Percentiles rank a stretch among this genome's conserved stretches.
These are phyloP conservation scores for Alternaria consortialis DNA, from an alignment of 2,329 filamentous ascomycete genomes.

Conservation along the genomic window DNA sequence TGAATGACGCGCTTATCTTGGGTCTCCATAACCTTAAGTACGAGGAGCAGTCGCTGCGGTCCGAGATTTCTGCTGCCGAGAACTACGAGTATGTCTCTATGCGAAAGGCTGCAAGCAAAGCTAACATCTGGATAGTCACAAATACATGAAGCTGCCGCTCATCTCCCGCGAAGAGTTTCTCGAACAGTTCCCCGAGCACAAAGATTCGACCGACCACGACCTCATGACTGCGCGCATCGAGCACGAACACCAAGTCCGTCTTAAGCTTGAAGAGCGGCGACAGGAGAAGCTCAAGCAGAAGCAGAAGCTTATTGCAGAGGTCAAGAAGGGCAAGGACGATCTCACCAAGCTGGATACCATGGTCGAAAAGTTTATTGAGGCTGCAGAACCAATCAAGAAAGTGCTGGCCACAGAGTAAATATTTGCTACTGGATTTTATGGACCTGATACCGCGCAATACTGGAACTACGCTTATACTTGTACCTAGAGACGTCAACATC, in stretches of 20 bases:
- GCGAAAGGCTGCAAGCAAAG: background rate
- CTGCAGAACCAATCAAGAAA: constrained; percentile 86
- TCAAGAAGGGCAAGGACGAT: constrained; percentile 93
- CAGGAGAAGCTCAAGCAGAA: constrained; percentile 71
- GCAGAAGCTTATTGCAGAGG: constrained; percentile 74
- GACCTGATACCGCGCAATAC: background rate
- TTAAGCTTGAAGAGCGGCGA: constrained; percentile 84
- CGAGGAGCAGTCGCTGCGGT: constrained; percentile 88
- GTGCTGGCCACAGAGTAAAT: constrained; percentile 77
- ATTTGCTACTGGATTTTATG: background rate
- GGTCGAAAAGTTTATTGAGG: constrained; percentile 92
- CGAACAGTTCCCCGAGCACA: constrained; percentile 75
- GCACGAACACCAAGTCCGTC: constrained; percentile 85
- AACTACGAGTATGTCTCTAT: constrained; percentile 78
- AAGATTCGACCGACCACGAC: constrained; percentile 76
- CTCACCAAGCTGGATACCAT: constrained; percentile 90
- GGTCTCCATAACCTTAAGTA: constrained; percentile 97
- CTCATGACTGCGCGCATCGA: constrained; percentile 91
- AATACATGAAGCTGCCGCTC: constrained; percentile 84
- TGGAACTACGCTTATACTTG: background rate
- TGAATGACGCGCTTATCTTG: constrained; percentile 90
- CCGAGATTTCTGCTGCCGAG: constrained; percentile 90
- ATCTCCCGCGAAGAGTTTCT: constrained; percentile 87
- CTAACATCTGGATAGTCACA: constrained; percentile 68
- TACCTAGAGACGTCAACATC: background rate